phyloP scores from a whole-genome alignment of 75 land plant species.

The Chamaecyparis obtusa region DNA sequence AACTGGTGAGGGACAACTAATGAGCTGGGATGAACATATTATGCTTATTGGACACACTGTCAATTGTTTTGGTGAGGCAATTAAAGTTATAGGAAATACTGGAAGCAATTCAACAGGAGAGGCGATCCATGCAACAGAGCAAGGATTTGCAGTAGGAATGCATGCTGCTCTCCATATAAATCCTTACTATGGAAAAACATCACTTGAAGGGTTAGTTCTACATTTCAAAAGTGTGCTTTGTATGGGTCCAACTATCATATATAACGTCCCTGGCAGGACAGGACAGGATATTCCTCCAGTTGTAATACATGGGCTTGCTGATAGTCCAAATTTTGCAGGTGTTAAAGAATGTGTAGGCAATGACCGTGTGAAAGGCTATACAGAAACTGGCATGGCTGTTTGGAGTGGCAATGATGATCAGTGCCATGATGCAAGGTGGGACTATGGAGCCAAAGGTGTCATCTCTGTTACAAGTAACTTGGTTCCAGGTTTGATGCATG shows the following conservation, averaged over 20 bases:
- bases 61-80: slow-evolving; percentile 61
- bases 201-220: slow-evolving; percentile 48
- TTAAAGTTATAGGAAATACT: slow-evolving; percentile 85
- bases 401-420: slow-evolving; percentile 94
- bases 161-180: slow-evolving; percentile 87
- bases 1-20: slow-evolving; percentile 89
- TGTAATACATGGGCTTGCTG: slow-evolving; percentile 46
- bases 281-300: slow-evolving; percentile 80
- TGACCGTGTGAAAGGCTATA: slow-evolving; percentile 53
- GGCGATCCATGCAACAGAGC: slow-evolving; percentile 84
- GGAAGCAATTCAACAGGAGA: slow-evolving; percentile 91
- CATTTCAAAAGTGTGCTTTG: slow-evolving; percentile 68
- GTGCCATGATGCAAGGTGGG: slow-evolving; percentile 91
- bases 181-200: slow-evolving; percentile 92
- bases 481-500: slow-evolving; percentile 66
- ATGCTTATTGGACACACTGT: slow-evolving; percentile 89
- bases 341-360: slow-evolving; percentile 85
- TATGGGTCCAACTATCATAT: slow-evolving; percentile 77
- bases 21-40: slow-evolving; percentile 93
- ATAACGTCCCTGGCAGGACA: slow-evolving; percentile 82
- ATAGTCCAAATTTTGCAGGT: slow-evolving; percentile 61
- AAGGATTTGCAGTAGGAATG: slow-evolving; percentile 90
- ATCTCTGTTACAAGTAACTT: slow-evolving; percentile 84
- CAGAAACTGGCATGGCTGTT: slow-evolving; percentile 46
- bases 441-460: slow-evolving; percentile 72